Conservation (phyloP, 345 rosid species). For the Brassica carinata region DNA sequence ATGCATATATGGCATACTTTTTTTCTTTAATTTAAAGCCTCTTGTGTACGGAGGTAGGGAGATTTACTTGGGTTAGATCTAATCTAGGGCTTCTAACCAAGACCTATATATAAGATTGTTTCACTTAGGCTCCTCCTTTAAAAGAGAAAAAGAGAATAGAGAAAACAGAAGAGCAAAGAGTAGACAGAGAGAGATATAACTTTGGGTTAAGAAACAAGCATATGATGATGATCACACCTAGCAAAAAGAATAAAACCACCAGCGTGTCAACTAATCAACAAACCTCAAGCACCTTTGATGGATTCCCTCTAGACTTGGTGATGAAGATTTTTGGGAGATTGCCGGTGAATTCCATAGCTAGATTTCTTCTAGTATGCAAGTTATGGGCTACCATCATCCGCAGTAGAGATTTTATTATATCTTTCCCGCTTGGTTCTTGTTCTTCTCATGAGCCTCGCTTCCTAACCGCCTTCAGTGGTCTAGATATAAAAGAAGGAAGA, state of each 20-base stretch:
- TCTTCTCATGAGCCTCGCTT: neutral
- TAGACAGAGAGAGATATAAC: neutral
- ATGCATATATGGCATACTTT: no score
- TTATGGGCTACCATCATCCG: neutral
- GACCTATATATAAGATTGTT: no score
- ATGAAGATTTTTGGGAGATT: neutral
- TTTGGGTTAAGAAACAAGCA: neutral
- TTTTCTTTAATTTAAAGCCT: no score
- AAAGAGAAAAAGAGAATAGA: no score
- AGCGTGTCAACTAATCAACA: neutral
- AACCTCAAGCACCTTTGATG: neutral
- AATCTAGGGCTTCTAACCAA: no score
- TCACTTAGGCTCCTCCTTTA: no score
- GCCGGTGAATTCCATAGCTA: neutral
- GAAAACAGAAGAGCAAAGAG: neutral
- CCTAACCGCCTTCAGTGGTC: neutral
- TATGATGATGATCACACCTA: neutral
- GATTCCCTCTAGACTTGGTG: neutral
- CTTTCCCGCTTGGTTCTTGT: neutral
- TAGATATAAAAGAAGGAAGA: neutral
- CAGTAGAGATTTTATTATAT: neutral
- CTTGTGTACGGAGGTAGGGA: no score
- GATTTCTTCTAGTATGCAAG: neutral
- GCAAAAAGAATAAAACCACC: neutral
- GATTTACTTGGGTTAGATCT: neutral